A percentile compares a stretch with the other conserved stretches of the same genome.
Conservation (phyloP, 192 early-diverging fungal species). For the Dispira simplex region DNA sequence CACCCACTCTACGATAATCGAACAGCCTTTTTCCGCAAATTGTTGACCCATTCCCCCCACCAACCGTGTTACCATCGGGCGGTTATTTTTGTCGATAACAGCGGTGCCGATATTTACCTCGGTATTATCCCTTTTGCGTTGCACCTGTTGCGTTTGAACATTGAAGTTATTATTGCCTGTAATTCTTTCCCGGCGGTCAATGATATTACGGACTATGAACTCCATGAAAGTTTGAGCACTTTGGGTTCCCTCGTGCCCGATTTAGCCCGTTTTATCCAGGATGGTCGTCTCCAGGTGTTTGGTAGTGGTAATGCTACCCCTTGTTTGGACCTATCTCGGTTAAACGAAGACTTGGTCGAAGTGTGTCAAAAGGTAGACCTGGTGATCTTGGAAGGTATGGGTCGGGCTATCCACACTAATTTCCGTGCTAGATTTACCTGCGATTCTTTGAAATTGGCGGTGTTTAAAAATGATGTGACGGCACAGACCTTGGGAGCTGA, state of each 20-base stretch:
- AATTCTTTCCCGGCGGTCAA: constrained; percentile 66
- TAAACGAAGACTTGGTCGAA: constrained; percentile 40
- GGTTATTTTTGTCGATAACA: constrained; percentile 74
- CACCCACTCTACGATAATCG: constrained; percentile 29
- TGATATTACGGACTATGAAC: constrained; percentile 56
- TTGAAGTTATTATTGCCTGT: constrained; percentile 50
- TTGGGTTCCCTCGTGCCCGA: constrained; percentile 25
- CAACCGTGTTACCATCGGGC: constrained; percentile 29
- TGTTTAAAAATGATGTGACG: constrained; percentile 62
- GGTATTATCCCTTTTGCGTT: constrained; percentile 66
- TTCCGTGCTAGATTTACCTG: constrained; percentile 46
- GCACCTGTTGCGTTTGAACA: constrained; percentile 33
- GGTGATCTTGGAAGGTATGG: constrained; percentile 68
- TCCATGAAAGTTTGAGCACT: constrained; percentile 29
- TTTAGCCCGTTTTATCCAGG: constrained; percentile 17
- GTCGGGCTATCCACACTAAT: constrained; percentile 70
- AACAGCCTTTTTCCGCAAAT: constrained; percentile 20
- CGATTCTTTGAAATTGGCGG: constrained; percentile 60
- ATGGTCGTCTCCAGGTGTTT: constrained; percentile 29
- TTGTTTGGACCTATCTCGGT: constrained; percentile 49
- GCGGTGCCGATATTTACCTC: constrained; percentile 62
- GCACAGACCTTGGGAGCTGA: constrained; percentile 46
- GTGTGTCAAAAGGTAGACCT: constrained; percentile 41
- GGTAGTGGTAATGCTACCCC: constrained; percentile 55
- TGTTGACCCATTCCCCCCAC: constrained; percentile 10